Conservation (phyloP, 306 rosid genomes). For the Vigna reflexopilosa region DNA sequence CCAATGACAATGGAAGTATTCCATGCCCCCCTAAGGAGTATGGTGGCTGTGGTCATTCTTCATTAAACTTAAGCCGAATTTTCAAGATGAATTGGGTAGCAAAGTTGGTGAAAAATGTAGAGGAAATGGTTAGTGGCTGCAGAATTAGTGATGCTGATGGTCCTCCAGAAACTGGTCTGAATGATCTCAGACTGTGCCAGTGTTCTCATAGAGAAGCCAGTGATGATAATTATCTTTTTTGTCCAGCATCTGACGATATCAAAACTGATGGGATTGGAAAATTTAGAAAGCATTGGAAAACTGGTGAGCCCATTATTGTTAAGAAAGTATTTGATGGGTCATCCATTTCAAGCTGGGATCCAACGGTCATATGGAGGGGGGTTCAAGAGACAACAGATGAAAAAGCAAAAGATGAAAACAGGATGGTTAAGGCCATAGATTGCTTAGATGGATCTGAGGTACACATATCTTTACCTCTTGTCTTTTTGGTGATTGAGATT, state of each 20-base stretch:
- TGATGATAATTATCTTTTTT: slow-evolving; percentile 71
- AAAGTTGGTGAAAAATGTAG: slow-evolving; percentile 93
- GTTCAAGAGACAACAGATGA: slow-evolving; percentile 77
- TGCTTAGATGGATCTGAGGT: slow-evolving; percentile 93
- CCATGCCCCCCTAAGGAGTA: slow-evolving; percentile 92
- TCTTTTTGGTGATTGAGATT: slow-evolving; percentile 38
- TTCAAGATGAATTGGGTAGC: slow-evolving; percentile 99
- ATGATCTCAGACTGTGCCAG: slow-evolving; percentile 59
- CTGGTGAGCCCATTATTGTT: slow-evolving; percentile 79
- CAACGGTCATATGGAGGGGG: slow-evolving; percentile 83
- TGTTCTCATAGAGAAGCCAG: slow-evolving; percentile 68
- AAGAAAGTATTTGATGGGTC: slow-evolving; percentile 85
- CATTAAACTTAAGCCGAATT: slow-evolving; percentile 82
- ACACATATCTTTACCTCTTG: slow-evolving; percentile 40
- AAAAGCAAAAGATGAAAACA: slow-evolving; percentile 71
- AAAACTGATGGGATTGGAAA: slow-evolving; percentile 72
- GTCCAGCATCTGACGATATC: slow-evolving; percentile 74
- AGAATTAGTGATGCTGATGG: slow-evolving; percentile 52
- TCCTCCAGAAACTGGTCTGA: slow-evolving; percentile 48
- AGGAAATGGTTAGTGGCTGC: slow-evolving; percentile 98
- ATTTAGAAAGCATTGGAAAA: slow-evolving; percentile 90
- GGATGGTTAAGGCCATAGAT: slow-evolving; percentile 79
- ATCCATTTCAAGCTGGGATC: slow-evolving; percentile 87
- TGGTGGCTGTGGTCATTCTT: slow-evolving; percentile 87
- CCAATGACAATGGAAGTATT: slow-evolving; percentile 70